A percentile compares a stretch with the other conserved stretches of the same genome.
Conservation (phyloP, 2,329 filamentous ascomycete genomes). For the Fusarium sp. region DNA sequence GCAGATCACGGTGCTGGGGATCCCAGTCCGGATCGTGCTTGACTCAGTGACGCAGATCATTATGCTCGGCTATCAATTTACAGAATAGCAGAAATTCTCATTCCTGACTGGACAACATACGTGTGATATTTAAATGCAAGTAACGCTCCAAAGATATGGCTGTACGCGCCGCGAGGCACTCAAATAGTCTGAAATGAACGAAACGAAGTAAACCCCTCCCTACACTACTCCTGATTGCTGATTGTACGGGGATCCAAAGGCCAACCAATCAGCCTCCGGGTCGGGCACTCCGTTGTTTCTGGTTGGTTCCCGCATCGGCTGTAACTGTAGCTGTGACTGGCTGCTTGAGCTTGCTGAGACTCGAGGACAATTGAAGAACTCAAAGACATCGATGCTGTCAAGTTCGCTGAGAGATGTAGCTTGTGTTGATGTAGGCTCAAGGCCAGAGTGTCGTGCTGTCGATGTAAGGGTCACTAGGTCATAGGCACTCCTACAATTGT, state of each 20-base stretch:
- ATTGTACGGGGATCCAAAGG: constrained; percentile 23
- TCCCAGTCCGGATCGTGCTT: neutral
- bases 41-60: neutral
- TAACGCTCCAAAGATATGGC: neutral
- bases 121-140: neutral
- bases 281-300: constrained; percentile 20
- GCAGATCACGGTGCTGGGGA: neutral
- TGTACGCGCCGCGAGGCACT: constrained; percentile 5
- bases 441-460: constrained; percentile 46
- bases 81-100: no score
- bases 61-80: neutral
- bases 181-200: neutral
- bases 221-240: neutral
- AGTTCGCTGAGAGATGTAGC: constrained; percentile 51
- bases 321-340: constrained; percentile 19
- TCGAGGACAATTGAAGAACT: constrained; percentile 56
- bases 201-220: neutral
- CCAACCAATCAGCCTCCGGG: constrained; percentile 29
- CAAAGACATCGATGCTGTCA: constrained; percentile 55
- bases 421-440: constrained; percentile 51
- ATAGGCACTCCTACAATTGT: constrained; percentile 48
- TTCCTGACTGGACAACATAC: no score
- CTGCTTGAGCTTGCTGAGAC: constrained; percentile 31
- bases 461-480: constrained; percentile 50
- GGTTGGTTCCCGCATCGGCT: constrained; percentile 5